A percentile compares a stretch with the other conserved stretches of the same genome.
phyloP scores from a whole-genome alignment of 2,329 filamentous ascomycete genomes.

The Diaporthe aspalathi region DNA sequence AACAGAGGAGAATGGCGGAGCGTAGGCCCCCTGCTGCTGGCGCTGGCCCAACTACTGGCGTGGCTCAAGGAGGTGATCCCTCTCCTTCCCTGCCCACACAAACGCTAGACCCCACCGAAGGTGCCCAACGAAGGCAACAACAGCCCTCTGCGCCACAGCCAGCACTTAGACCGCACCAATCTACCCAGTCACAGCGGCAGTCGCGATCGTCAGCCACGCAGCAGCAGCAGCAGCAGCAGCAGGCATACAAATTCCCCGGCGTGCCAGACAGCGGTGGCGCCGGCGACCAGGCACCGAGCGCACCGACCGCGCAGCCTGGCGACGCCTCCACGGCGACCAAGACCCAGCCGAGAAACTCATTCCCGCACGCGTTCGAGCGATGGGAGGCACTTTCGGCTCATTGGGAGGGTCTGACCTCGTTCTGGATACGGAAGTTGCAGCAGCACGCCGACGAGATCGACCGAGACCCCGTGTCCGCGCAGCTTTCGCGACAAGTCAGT shows the following conservation, averaged over 20 bases:
- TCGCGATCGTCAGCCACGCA: slow-evolving; percentile 43
- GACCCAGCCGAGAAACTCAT: slow-evolving; percentile 71
- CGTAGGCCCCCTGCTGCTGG: slow-evolving; percentile 67
- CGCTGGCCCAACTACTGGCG: slow-evolving; percentile 48
- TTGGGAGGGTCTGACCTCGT: slow-evolving; percentile 97
- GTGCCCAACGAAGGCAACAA: slow-evolving; percentile 49
- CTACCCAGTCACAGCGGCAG: slow-evolving; percentile 39
- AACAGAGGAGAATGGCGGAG: slow-evolving; percentile 68
- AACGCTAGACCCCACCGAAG: slow-evolving; percentile 47
- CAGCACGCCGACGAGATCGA: slow-evolving; percentile 89
- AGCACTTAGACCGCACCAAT: slow-evolving; percentile 40
- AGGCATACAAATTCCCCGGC: slow-evolving; percentile 43
- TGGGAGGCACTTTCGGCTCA: slow-evolving; percentile 98
- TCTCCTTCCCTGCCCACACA: slow-evolving; percentile 44
- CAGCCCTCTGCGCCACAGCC: slow-evolving; percentile 41
- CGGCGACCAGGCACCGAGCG: slow-evolving; percentile 33
- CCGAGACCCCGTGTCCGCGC: slow-evolving; percentile 83
- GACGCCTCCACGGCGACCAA: slow-evolving; percentile 49
- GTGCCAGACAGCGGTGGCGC: slow-evolving; percentile 20
- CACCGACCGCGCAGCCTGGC: slow-evolving; percentile 44
- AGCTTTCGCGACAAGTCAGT: slow-evolving; percentile 92
- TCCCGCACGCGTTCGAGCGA: slow-evolving; percentile 96
- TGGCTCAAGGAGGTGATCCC: slow-evolving; percentile 42
- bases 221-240: slow-evolving; percentile 45
- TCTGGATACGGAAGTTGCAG: slow-evolving; percentile 94